These are phyloP conservation scores for Bipolaris sorokiniana DNA, from an alignment of 2,329 filamentous ascomycete species.

Conservation along the genomic window DNA sequence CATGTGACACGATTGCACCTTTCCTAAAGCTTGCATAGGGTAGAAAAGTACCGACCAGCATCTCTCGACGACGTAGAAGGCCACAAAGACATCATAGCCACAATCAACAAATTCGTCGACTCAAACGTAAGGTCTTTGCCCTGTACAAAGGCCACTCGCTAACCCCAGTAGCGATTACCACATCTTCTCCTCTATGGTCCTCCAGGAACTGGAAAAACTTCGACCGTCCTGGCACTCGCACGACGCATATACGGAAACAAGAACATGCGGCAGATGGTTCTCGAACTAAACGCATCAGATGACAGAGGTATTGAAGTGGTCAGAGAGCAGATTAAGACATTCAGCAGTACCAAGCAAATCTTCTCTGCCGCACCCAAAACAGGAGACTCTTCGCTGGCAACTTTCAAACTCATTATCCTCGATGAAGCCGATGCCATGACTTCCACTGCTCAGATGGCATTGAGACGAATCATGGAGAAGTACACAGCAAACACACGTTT, in stretches of 20 bases:
- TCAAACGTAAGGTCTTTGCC: slow-evolving; percentile 67
- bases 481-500: slow-evolving; percentile 98
- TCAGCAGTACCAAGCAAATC: slow-evolving; percentile 97
- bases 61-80: slow-evolving; percentile 92
- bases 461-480: slow-evolving; percentile 97
- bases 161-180: slow-evolving; percentile 69
- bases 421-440: slow-evolving; percentile 99
- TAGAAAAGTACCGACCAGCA: slow-evolving; percentile 94
- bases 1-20: accelerated
- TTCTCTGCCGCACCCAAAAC: slow-evolving; percentile 69
- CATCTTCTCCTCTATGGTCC: slow-evolving; percentile 97
- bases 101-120: slow-evolving; percentile 97
- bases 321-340: slow-evolving; percentile 96
- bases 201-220: slow-evolving; percentile 96
- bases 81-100: slow-evolving; percentile 95
- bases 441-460: slow-evolving; percentile 96
- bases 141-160: not conserved
- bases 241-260: slow-evolving; percentile 88
- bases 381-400: slow-evolving; percentile 63
- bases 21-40: slow-evolving; percentile 60
- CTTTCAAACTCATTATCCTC: slow-evolving; percentile 94
- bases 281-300: slow-evolving; percentile 96
- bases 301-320: slow-evolving; percentile 98
- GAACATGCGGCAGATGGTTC: slow-evolving; percentile 97
- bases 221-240: slow-evolving; percentile 90